Evolutionary conservation across 192 early-diverging fungal genomes (phyloP).

Genomic region (Jimgerdemannia lactiflua): DNA sequence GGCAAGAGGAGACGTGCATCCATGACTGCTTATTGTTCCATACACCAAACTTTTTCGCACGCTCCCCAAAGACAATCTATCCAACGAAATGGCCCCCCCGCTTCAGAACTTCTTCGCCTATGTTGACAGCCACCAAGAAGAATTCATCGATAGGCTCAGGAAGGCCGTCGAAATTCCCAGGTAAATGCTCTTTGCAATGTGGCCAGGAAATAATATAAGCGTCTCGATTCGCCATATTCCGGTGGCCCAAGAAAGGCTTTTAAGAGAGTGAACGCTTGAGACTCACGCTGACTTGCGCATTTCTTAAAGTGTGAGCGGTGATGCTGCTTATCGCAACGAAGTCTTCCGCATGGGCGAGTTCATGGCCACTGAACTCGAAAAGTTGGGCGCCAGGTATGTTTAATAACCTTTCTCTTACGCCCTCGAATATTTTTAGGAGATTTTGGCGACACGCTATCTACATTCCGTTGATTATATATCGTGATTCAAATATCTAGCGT

Average conservation of each 20-base stretch:
- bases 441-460: not conserved
- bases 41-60: too few species aligned
- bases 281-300: too few species aligned
- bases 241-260: too few species aligned
- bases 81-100: too few species aligned
- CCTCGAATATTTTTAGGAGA: not conserved
- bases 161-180: conserved; percentile 89
- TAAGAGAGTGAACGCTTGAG: too few species aligned
- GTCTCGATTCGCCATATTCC: too few species aligned
- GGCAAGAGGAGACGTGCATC: too few species aligned
- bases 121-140: conserved; percentile 75
- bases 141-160: conserved; percentile 81
- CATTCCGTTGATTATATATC: not conserved
- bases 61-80: too few species aligned
- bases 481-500: conserved; percentile 25
- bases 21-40: too few species aligned
- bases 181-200: too few species aligned
- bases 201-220: too few species aligned
- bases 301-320: conserved; percentile 62
- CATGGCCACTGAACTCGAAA: conserved; percentile 71
- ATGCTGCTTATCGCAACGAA: conserved; percentile 69
- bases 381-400: conserved; percentile 59
- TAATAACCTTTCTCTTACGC: conserved; percentile 19
- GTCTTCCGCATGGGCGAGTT: conserved; percentile 92
- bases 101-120: conserved; percentile 45